Evolutionary conservation across 495 filamentous ascomycete genomes (phyloP), one percentile per base, ranked within the genome.

Genomic region (Hypomontagnella submonticulosa): DNA sequence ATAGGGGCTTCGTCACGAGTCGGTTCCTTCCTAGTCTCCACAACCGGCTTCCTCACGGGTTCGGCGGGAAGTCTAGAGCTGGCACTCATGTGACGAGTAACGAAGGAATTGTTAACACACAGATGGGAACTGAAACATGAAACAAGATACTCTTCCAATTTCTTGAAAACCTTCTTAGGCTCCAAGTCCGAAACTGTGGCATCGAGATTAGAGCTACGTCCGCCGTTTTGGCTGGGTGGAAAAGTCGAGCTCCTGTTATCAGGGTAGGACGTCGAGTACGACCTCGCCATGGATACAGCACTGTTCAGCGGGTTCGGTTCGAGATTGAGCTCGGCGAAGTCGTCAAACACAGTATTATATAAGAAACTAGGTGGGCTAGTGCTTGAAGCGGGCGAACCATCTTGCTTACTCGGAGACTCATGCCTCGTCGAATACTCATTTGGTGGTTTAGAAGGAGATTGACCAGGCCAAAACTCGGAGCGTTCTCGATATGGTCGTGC

Each of bases 131-230:
- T 87, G 68, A 96, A 91, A 51, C 85, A 86, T 15, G 70, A 70
- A 20, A 88, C 76, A 30, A 97, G 83, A 70, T 93, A 92, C 53
- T 91, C 89, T 74, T 96, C 92, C 43, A 96, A 71, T 16, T 78
- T 82, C 57, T 83, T 84, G 70, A 97, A 96, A 10, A 91, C 80
- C 16, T 71, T 74, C 54, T 70, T 79, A 1, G 72, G 66, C 5
- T 79, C 76, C 0, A 66, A 51, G 30, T 66, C 67, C 5, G 66
- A 40, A 68, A 57, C 34, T 53, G 73, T 13, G 41, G 65, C 30
- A 16, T 63, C 56, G 48, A 43, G 4, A 23, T 70, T 42, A 33
- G 56, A 37, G 11, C 34, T 27, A 42, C 23, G 23, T 44, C 58
- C 34, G 36, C 61, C 7, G 13, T 40, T 4, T 13, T 50, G 40